phyloP scores from a whole-genome alignment of 805 yeast genomes.

The Saccharomycopsis babjevae region DNA sequence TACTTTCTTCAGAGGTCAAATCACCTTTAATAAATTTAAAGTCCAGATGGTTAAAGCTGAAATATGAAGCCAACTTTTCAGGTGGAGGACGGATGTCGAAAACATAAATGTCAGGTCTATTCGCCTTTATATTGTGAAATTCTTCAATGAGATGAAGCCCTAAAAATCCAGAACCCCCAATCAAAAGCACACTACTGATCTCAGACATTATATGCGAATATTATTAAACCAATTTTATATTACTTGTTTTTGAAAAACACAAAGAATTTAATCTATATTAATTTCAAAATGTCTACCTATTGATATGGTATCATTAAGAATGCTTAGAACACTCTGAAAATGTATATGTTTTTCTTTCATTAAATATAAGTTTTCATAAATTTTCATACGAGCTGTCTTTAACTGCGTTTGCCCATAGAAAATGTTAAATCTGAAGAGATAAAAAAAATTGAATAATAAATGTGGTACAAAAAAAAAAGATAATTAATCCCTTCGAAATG shows the following conservation, averaged over 20 bases:
- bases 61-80: slow-evolving; percentile 54
- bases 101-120: slow-evolving; percentile 63
- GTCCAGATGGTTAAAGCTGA: slow-evolving; percentile 55
- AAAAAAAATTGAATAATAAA: background rate
- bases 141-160: slow-evolving; percentile 88
- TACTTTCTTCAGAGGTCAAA: slow-evolving; percentile 63
- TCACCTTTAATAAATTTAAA: slow-evolving; percentile 72
- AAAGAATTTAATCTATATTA: too few species aligned
- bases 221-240: background rate
- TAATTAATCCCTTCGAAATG: too few species aligned
- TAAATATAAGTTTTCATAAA: background rate
- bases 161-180: slow-evolving; percentile 95
- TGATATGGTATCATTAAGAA: too few species aligned
- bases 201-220: slow-evolving; percentile 1
- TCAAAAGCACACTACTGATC: slow-evolving; percentile 46
- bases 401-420: background rate
- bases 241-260: background rate
- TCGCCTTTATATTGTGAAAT: slow-evolving; percentile 52
- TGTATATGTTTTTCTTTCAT: background rate
- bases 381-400: background rate
- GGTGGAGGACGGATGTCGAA: slow-evolving; percentile 90
- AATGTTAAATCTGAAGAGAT: background rate
- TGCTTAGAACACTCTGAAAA: background rate
- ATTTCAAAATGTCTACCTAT: too few species aligned
- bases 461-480: too few species aligned